Evolutionary conservation across 805 yeast species (phyloP), one percentile per base, ranked within the genome.

Genomic region (Candida yuanshanica): DNA sequence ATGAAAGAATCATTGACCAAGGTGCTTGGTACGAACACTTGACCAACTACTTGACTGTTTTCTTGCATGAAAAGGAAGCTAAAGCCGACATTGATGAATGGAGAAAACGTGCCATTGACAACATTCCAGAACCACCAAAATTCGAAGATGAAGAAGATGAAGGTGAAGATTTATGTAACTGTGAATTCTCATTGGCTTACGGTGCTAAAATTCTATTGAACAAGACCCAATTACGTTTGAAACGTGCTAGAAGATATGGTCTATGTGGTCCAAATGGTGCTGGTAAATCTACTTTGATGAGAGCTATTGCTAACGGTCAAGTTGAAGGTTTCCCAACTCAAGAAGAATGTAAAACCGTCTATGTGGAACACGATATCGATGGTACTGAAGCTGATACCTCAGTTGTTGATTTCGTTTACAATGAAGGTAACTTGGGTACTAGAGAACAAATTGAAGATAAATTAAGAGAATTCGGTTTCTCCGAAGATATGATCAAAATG

Each of bases 131-230:
- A 62, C 93, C 95, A 63, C 95, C 96, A 65, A 72, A 81, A 64
- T 89, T 89, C 72, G 98, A 91, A 74, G 97, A 90, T 64, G 91
- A 84, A 72, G 93, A 83, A 66, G 97, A 89, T 66, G 98, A 93
- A 68, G 99, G 98, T 77, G 98, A 93, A 79, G 98, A 93, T 69
- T 80, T 93, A 66, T 93, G 99, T 83, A 93, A 93, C 95, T 91
- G 98, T 85, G 99, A 93, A 83, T 93, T 93, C 90, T 93, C 99
- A 48, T 81, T 93, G 65, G 99, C 99, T 71, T 93, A 93, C 74
- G 99, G 99, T 91, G 99, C 99, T 65, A 93, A 93, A 87, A 93
- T 93, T 80, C 81, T 93, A 77, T 88, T 93, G 74, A 93, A 93
- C 91, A 91, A 93, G 76, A 93, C 99, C 59, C 97, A 91, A 78